Percentiles rank a stretch among this genome's conserved stretches.
phyloP scores from a whole-genome alignment of 345 rosid species.

The Capsella bursapastoris region DNA sequence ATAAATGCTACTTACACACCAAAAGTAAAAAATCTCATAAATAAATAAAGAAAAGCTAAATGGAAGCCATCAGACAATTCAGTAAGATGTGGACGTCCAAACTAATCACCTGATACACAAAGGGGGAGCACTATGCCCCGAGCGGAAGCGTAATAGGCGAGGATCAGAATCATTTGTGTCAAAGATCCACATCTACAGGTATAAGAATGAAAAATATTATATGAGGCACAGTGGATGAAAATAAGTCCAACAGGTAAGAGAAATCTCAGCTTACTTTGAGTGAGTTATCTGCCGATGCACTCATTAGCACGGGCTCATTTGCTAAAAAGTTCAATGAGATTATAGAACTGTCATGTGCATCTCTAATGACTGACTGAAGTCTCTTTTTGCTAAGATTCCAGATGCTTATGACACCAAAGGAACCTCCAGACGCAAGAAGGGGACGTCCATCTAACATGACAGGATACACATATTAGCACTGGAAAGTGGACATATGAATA shows the following conservation, averaged over 20 bases:
- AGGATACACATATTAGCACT: constrained; percentile 28
- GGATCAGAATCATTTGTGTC: constrained; percentile 95
- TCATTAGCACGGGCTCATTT: constrained; percentile 95
- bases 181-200: constrained; percentile 89
- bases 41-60: constrained; percentile 9
- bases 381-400: constrained; percentile 97
- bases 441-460: constrained; percentile 81
- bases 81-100: constrained; percentile 18
- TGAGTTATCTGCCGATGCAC: constrained; percentile 94
- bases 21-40: background rate
- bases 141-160: constrained; percentile 91
- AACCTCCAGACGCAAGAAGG: constrained; percentile 91
- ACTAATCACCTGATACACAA: constrained; percentile 76
- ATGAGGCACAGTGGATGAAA: constrained; percentile 2
- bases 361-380: constrained; percentile 85
- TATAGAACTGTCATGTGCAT: constrained; percentile 90
- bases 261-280: constrained; percentile 62
- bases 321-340: constrained; percentile 86
- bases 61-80: constrained; percentile 20
- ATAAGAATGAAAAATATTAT: constrained; percentile 3
- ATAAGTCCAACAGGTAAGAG: constrained; percentile 7
- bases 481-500: background rate
- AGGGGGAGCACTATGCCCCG: constrained; percentile 99
- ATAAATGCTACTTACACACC: background rate
- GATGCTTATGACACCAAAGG: constrained; percentile 93